These are phyloP conservation scores for Rhynchosporium secalis DNA, from an alignment of 2,329 filamentous ascomycete species.

Conservation along the genomic window DNA sequence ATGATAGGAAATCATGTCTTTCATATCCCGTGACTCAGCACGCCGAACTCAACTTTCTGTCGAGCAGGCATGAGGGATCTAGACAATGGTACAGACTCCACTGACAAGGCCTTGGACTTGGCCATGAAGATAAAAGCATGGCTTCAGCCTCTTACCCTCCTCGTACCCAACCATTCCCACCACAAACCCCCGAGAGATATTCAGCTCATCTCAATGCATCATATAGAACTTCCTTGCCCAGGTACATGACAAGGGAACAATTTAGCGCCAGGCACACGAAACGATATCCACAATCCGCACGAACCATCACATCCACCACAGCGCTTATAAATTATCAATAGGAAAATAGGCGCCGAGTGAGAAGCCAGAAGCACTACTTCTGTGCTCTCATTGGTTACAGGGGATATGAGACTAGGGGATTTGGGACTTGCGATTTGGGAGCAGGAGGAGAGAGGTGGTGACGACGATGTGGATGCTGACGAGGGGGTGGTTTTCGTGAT, in stretches of 20 bases:
- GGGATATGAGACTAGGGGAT: background rate
- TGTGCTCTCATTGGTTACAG: constrained; percentile 23
- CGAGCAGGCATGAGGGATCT: too few relatives aligned
- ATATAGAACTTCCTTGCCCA: too few relatives aligned
- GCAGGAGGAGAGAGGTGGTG: constrained; percentile 16
- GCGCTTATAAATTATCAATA: constrained; percentile 24
- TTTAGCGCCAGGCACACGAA: constrained; percentile 36
- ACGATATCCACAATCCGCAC: constrained; percentile 21
- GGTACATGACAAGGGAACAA: background rate
- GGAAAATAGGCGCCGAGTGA: constrained; percentile 30
- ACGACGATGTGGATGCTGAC: background rate
- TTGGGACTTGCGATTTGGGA: constrained; percentile 8
- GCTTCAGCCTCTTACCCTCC: too few relatives aligned
- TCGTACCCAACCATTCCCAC: too few relatives aligned
- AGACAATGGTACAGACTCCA: too few relatives aligned
- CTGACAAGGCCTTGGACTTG: too few relatives aligned
- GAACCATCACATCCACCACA: constrained; percentile 29
- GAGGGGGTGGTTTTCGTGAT: background rate
- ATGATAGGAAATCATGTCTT: too few relatives aligned
- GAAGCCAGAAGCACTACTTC: constrained; percentile 22
- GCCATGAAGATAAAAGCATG: too few relatives aligned
- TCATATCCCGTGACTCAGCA: too few relatives aligned
- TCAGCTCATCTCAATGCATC: background rate
- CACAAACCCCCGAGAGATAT: background rate
- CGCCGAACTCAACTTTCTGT: too few relatives aligned